Evolutionary conservation across 257 asterid species (phyloP).

Genomic region (Plantago ovata): DNA sequence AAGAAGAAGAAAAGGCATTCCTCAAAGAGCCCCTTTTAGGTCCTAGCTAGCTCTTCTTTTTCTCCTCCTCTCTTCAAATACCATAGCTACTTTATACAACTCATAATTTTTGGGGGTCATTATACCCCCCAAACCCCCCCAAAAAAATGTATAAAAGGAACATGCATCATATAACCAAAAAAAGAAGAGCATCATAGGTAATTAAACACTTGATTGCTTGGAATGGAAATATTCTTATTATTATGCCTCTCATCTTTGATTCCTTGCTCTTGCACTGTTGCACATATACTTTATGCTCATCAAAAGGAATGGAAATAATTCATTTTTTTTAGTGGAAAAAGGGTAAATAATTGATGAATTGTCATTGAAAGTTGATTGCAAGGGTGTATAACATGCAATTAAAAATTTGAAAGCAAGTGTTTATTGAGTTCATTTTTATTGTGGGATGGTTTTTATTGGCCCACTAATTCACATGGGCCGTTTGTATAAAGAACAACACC

Average conservation of each 20-base stretch:
- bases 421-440: constrained; percentile 74
- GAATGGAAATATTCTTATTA: too few species aligned
- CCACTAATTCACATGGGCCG: constrained; percentile 89
- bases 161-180: too few species aligned
- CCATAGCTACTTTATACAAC: constrained; percentile 43
- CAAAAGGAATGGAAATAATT: too few species aligned
- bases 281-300: too few species aligned
- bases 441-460: constrained; percentile 72
- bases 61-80: too few species aligned
- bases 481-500: constrained; percentile 61
- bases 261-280: too few species aligned
- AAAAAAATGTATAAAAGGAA: constrained; percentile 14
- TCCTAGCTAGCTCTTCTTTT: constrained; percentile 36
- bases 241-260: too few species aligned
- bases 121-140: constrained; percentile 28
- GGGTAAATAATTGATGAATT: constrained; percentile 54
- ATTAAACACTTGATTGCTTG: too few species aligned
- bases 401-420: constrained; percentile 50
- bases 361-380: constrained; percentile 30
- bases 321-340: too few species aligned
- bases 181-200: not conserved
- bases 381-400: constrained; percentile 49
- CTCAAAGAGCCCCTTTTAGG: constrained; percentile 91
- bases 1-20: constrained; percentile 97
- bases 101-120: constrained; percentile 41